phyloP scores from a whole-genome alignment of 2,329 filamentous ascomycete species.

The Hymenoscyphus fraxineus region DNA sequence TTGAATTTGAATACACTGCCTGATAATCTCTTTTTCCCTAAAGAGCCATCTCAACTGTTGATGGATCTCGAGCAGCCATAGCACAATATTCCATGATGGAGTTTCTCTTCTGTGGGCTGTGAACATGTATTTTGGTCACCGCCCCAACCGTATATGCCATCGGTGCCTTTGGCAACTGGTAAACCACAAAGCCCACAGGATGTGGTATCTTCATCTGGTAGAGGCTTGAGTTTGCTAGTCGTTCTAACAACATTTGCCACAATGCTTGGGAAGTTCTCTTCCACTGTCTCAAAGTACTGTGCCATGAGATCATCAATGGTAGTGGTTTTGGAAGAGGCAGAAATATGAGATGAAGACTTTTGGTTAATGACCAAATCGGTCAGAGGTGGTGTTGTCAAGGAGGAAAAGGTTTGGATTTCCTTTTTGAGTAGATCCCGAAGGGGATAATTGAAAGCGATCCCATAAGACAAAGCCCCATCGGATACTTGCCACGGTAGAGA shows the following conservation, averaged over 20 bases:
- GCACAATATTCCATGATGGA: conserved; percentile 48
- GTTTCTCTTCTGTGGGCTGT: conserved; percentile 29
- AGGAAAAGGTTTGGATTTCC: conserved; percentile 68
- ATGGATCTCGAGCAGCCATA: conserved; percentile 71
- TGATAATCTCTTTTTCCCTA: conserved; percentile 7
- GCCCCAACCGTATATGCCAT: conserved; percentile 58
- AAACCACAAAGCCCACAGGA: conserved; percentile 67
- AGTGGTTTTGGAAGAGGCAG: conserved; percentile 54
- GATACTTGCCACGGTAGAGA: conserved; percentile 76
- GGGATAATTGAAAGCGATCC: conserved; percentile 63
- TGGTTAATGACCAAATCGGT: conserved; percentile 44
- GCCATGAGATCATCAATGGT: conserved; percentile 90
- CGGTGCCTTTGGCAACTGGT: conserved; percentile 59
- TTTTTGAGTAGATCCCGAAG: conserved; percentile 79
- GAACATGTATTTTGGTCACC: conserved; percentile 47
- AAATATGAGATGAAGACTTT: conserved; percentile 33
- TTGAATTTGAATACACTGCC: not conserved
- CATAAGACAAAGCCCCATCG: conserved; percentile 54
- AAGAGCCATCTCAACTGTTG: conserved; percentile 41
- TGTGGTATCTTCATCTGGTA: conserved; percentile 34
- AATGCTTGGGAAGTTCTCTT: conserved; percentile 81
- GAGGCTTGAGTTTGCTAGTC: conserved; percentile 69
- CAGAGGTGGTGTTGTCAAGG: conserved; percentile 50
- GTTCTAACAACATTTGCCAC: conserved; percentile 95
- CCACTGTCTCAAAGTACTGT: conserved; percentile 83